These are phyloP conservation scores for Tylopilus felleus DNA, from an alignment of 768 basidiomycete species.

Conservation along the genomic window DNA sequence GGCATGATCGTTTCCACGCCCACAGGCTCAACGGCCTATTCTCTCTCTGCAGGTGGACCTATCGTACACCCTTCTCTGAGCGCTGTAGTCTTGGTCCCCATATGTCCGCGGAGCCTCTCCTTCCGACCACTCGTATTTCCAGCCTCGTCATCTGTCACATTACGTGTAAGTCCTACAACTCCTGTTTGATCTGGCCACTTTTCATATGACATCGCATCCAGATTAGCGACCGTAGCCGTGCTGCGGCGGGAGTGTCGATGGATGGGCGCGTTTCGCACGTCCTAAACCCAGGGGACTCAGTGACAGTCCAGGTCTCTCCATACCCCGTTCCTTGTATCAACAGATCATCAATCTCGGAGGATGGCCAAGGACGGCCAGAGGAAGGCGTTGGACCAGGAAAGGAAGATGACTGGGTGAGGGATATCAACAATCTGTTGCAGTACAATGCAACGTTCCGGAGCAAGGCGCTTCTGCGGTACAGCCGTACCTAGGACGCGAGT, in stretches of 20 bases:
- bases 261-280: conserved; percentile 86
- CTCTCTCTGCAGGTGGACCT: conserved; percentile 91
- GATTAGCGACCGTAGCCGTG: conserved; percentile 83
- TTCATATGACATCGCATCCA: conserved; percentile 27
- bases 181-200: neutral
- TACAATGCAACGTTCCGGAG: conserved; percentile 94
- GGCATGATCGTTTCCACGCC: conserved; percentile 94
- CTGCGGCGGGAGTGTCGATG: conserved; percentile 88
- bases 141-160: conserved; percentile 68
- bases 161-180: conserved; percentile 51
- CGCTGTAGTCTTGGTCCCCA: conserved; percentile 90
- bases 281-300: conserved; percentile 80
- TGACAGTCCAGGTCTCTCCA: conserved; percentile 79
- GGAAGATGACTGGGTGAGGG: conserved; percentile 94
- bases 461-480: conserved; percentile 78
- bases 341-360: conserved; percentile 69
- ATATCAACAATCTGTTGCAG: conserved; percentile 91
- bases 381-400: conserved; percentile 77
- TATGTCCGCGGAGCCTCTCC: conserved; percentile 88
- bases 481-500: conserved; percentile 38
- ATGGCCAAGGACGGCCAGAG: conserved; percentile 38
- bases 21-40: conserved; percentile 95
- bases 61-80: conserved; percentile 93
- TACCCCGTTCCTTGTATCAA: conserved; percentile 94
- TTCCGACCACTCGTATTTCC: conserved; percentile 93